A percentile compares a stretch with the other conserved stretches of the same genome.
These are phyloP conservation scores for Trypanosoma melophagium DNA, from an alignment of 208 protist genomes.

Conservation along the genomic window DNA sequence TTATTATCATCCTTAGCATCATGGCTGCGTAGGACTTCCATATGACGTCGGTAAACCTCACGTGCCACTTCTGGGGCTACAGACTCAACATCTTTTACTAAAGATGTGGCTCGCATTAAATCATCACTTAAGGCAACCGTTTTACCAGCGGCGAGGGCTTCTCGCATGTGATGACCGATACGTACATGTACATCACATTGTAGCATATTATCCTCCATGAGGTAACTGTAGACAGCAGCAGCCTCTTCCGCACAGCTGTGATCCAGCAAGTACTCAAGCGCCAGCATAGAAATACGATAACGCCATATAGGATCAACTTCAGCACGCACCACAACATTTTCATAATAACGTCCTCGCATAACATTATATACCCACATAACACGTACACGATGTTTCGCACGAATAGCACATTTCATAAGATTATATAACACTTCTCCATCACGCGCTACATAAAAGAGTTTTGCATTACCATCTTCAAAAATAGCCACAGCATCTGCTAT, in stretches of 20 bases:
- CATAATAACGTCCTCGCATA: conserved; percentile 82
- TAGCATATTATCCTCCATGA: conserved; percentile 57
- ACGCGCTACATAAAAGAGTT: conserved; percentile 81
- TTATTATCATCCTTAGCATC: too few relatives aligned
- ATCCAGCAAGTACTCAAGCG: conserved; percentile 77
- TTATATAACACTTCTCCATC: conserved; percentile 87
- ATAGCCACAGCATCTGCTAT: conserved; percentile 87
- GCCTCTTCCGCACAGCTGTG: conserved; percentile 69
- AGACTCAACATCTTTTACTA: conserved; percentile 51
- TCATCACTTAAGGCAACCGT: conserved; percentile 37
- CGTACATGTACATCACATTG: conserved; percentile 82
- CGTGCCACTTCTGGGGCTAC: conserved; percentile 74
- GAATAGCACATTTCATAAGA: conserved; percentile 79
- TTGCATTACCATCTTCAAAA: conserved; percentile 84
- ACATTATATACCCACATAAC: conserved; percentile 91
- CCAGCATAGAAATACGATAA: conserved; percentile 71
- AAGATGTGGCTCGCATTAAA: conserved; percentile 38
- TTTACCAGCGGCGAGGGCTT: conserved; percentile 76
- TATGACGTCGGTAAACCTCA: conserved; percentile 58
- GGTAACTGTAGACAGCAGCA: conserved; percentile 66
- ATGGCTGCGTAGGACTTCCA: conserved; percentile 13
- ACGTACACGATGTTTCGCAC: conserved; percentile 73
- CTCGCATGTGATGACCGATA: conserved; percentile 68
- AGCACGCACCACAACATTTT: conserved; percentile 80
- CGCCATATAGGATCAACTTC: conserved; percentile 82